Evolutionary conservation across 1,139 yeast genomes (phyloP).

Genomic region (Candida smagusa): DNA sequence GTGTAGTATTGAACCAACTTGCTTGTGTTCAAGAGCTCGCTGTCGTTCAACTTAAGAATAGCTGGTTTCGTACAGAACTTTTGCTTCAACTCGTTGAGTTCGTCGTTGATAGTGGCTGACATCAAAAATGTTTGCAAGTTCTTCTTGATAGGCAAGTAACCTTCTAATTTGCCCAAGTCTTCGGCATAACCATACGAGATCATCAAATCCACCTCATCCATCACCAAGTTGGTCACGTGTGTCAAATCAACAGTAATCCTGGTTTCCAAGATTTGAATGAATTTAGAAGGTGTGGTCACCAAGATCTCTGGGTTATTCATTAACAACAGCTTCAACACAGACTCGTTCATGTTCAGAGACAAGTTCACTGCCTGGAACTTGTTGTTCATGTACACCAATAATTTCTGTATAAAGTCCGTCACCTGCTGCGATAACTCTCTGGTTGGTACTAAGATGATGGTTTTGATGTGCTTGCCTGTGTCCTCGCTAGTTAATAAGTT

Average conservation of each 20-base stretch:
- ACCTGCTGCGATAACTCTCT: constrained; percentile 87
- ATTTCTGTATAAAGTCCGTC: constrained; percentile 59
- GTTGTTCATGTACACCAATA: constrained; percentile 70
- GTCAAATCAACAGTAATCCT: constrained; percentile 47
- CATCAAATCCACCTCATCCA: constrained; percentile 94
- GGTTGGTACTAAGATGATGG: constrained; percentile 78
- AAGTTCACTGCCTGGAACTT: constrained; percentile 66
- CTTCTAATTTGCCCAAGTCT: constrained; percentile 67
- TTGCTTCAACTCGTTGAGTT: constrained; percentile 69
- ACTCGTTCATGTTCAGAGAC: constrained; percentile 69
- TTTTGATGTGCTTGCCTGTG: constrained; percentile 31
- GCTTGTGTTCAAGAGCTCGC: constrained; percentile 50
- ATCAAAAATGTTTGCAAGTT: constrained; percentile 85
- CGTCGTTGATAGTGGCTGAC: constrained; percentile 95
- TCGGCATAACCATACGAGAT: constrained; percentile 88
- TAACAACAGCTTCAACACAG: constrained; percentile 68
- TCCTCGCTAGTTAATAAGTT: constrained; percentile 46
- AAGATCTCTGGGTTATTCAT: constrained; percentile 75
- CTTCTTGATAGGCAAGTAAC: constrained; percentile 64
- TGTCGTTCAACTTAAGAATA: constrained; percentile 68
- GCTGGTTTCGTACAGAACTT: constrained; percentile 87
- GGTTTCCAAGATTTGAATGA: constrained; percentile 57
- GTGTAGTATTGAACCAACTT: constrained; percentile 83
- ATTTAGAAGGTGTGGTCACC: constrained; percentile 84
- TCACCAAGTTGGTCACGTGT: constrained; percentile 65